Percentiles rank a stretch among this genome's conserved stretches.
phyloP scores from a whole-genome alignment of 2,329 filamentous ascomycete species.

The Fusarium sarcochroum region DNA sequence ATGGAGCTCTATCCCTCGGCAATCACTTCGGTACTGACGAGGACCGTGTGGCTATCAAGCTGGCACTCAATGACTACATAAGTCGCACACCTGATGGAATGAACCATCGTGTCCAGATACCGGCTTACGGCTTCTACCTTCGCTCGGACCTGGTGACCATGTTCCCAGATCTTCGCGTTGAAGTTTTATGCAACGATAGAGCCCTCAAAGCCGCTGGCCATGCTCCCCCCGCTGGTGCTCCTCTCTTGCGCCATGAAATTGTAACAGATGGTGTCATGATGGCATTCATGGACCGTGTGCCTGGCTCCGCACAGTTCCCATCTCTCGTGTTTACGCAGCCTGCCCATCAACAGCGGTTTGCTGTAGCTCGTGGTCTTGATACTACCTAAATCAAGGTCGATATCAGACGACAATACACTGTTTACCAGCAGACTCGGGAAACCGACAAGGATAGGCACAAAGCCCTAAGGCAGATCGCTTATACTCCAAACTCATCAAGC shows the following conservation, averaged over 20 bases:
- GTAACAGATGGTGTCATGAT: conserved; percentile 8
- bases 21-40: conserved; percentile 54
- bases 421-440: background rate
- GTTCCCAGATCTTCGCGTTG: conserved; percentile 54
- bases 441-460: background rate
- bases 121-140: conserved; percentile 57
- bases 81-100: background rate
- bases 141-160: conserved; percentile 54
- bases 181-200: background rate
- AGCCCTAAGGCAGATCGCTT: background rate
- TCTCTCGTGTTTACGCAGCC: background rate
- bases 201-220: background rate
- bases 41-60: conserved; percentile 48
- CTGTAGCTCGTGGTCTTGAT: background rate
- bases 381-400: background rate
- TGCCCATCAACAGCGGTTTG: background rate
- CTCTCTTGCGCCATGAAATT: conserved; percentile 2
- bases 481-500: background rate
- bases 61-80: conserved; percentile 53
- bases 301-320: background rate
- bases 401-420: conserved; percentile 10
- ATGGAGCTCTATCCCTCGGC: conserved; percentile 59
- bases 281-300: background rate
- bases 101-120: conserved; percentile 48
- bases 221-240: background rate